phyloP scores from a whole-genome alignment of 176 grass and related monocot species.

The Lolium perenne region DNA sequence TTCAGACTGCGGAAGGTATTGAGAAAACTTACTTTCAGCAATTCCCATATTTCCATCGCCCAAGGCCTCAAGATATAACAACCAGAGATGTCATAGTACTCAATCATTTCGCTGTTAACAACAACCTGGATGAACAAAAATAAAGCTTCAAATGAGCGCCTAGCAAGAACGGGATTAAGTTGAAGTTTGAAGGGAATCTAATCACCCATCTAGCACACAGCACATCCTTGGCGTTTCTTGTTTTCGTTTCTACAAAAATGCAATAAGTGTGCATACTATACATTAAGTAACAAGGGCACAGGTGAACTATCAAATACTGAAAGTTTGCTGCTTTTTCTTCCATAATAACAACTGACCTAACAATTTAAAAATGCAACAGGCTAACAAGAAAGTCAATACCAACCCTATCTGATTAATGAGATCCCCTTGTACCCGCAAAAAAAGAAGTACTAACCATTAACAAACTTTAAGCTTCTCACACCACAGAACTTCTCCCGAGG shows the following conservation, averaged over 20 bases:
- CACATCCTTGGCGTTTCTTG: neutral
- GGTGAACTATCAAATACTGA: neutral
- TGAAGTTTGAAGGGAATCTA: neutral
- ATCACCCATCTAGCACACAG: neutral
- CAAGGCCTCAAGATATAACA: constrained; percentile 95
- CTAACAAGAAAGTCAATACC: neutral
- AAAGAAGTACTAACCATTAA: neutral
- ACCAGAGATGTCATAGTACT: constrained; percentile 97
- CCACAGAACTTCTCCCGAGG: neutral
- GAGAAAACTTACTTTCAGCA: constrained; percentile 63
- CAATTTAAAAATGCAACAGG: neutral
- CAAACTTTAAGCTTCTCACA: neutral
- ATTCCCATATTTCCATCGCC: constrained; percentile 90
- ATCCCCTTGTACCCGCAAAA: too few species aligned
- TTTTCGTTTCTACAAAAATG: neutral
- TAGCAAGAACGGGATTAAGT: neutral
- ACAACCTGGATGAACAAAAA: constrained; percentile 65
- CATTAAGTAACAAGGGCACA: too few species aligned
- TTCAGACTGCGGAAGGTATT: neutral
- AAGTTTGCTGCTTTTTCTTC: neutral
- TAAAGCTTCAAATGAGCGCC: neutral
- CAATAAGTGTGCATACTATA: neutral
- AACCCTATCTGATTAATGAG: too few species aligned
- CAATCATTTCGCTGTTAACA: constrained; percentile 94
- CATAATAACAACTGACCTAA: neutral